phyloP scores from a whole-genome alignment of 2,329 filamentous ascomycete species.

The Trichothecium sympodiale region DNA sequence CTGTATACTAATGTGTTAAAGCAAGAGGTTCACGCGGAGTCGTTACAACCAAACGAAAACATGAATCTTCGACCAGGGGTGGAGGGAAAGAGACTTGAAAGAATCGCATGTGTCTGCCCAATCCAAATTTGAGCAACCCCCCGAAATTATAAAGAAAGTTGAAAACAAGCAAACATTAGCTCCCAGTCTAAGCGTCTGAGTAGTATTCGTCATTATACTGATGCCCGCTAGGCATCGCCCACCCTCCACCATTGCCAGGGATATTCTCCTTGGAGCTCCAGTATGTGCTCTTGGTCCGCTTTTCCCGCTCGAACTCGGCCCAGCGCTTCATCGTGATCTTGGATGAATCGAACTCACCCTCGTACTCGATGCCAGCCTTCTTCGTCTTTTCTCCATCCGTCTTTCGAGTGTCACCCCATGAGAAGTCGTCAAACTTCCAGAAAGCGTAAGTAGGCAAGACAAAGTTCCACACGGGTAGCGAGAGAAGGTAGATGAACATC shows the following conservation, averaged over 20 bases:
- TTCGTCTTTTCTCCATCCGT: constrained; percentile 83
- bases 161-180: not conserved
- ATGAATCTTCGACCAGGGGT: no score
- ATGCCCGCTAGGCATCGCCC: constrained; percentile 25
- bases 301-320: constrained; percentile 81
- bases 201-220: constrained; percentile 45
- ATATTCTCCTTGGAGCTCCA: constrained; percentile 43
- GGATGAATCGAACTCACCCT: constrained; percentile 95
- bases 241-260: constrained; percentile 22
- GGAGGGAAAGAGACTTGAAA: no score
- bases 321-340: constrained; percentile 99
- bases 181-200: constrained; percentile 32
- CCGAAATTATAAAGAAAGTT: not conserved
- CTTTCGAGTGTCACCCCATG: constrained; percentile 96
- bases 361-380: constrained; percentile 75
- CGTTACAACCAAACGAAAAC: no score
- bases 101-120: no score
- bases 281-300: constrained; percentile 37
- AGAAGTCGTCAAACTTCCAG: constrained; percentile 99
- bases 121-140: no score
- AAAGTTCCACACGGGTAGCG: constrained; percentile 96
- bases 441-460: constrained; percentile 87
- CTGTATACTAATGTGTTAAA: no score
- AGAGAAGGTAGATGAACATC: constrained; percentile 94
- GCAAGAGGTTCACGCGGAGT: no score